Conservation (phyloP, 1,139 yeast genomes). For the Pichia sp. region DNA sequence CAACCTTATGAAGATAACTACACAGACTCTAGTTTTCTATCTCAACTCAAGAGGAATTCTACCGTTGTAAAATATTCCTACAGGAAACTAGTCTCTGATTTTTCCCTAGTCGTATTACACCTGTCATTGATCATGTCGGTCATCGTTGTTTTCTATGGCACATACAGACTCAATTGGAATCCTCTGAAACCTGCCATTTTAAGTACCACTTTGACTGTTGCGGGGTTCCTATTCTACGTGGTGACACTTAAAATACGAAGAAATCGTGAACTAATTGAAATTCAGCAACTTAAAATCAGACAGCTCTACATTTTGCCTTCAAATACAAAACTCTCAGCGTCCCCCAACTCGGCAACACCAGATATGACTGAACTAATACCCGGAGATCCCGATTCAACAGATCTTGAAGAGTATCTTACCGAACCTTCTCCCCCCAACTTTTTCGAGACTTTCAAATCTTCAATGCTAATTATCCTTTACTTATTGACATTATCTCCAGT, state of each 20-base stretch:
- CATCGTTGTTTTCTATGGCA: conserved; percentile 57
- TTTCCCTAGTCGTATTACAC: conserved; percentile 64
- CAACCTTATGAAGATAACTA: conserved; percentile 92
- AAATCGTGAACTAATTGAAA: conserved; percentile 27
- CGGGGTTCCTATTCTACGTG: conserved; percentile 33
- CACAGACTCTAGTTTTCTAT: conserved; percentile 73
- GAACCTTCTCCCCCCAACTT: conserved; percentile 32
- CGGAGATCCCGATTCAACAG: conserved; percentile 1
- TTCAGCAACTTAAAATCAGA: conserved; percentile 27
- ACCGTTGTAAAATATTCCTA: conserved; percentile 68
- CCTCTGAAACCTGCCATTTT: conserved; percentile 37
- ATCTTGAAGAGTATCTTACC: conserved; percentile 25
- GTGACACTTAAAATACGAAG: conserved; percentile 28
- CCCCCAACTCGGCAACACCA: conserved; percentile 2
- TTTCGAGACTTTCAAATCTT: conserved; percentile 49
- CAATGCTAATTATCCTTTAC: conserved; percentile 62
- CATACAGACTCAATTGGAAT: conserved; percentile 45
- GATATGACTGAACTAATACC: background rate
- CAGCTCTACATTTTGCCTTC: conserved; percentile 19
- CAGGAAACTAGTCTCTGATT: conserved; percentile 60
- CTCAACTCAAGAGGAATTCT: conserved; percentile 72
- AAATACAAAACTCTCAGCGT: conserved; percentile 15
- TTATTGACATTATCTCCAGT: conserved; percentile 83
- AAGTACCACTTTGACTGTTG: conserved; percentile 30
- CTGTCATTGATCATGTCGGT: conserved; percentile 58